phyloP scores from a whole-genome alignment of 129 eudicot species.

The Rutidosis leptorrhynchoides region DNA sequence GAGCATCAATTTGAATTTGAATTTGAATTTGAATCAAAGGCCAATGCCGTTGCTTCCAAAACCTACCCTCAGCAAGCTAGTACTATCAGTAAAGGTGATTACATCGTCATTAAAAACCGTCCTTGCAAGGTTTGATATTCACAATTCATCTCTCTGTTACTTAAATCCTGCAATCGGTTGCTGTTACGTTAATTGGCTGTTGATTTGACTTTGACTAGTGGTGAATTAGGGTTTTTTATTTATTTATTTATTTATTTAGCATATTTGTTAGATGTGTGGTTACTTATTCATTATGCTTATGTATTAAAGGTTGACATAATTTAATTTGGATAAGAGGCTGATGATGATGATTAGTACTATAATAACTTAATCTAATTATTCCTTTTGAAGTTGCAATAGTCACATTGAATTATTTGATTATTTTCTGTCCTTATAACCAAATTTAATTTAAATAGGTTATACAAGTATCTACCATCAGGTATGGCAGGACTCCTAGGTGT shows the following conservation, averaged over 20 bases:
- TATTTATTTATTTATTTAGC: not conserved
- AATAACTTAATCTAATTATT: too few relatives aligned
- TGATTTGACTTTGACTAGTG: not conserved
- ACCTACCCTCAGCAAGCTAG: conserved; percentile 64
- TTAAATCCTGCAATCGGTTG: not conserved
- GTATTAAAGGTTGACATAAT: too few relatives aligned
- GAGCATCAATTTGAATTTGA: conserved; percentile 68
- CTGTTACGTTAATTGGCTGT: conserved; percentile 1
- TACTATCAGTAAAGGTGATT: conserved; percentile 48
- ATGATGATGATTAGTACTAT: too few relatives aligned
- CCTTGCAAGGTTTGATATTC: conserved; percentile 48
- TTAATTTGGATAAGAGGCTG: too few relatives aligned
- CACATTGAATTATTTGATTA: too few relatives aligned
- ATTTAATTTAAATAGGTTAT: conserved; percentile 56
- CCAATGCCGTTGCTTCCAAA: conserved; percentile 61
- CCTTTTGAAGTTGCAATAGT: too few relatives aligned
- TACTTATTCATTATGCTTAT: too few relatives aligned
- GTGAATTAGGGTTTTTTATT: not conserved
- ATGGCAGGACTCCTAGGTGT: conserved; percentile 77
- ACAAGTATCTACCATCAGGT: conserved; percentile 75
- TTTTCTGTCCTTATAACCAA: not conserved
- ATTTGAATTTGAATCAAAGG: conserved; percentile 64
- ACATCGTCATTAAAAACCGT: conserved; percentile 54
- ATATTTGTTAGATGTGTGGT: too few relatives aligned
- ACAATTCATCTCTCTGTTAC: not conserved